These are phyloP conservation scores for Myxozyma monticola DNA, from an alignment of 805 yeast species.

Conservation along the genomic window DNA sequence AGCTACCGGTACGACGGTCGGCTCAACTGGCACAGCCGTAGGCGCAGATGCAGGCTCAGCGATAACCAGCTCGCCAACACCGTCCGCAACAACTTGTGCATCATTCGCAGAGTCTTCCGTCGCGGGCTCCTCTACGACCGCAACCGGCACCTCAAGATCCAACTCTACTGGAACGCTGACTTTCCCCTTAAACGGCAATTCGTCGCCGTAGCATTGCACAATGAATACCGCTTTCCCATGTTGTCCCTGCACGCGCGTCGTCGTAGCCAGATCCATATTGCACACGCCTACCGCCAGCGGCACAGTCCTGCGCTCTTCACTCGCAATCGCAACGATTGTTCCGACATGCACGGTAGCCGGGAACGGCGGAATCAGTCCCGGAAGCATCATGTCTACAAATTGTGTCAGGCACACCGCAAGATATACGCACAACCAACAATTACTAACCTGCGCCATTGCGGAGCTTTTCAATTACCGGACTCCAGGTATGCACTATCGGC, in stretches of 20 bases:
- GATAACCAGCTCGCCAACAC: neutral
- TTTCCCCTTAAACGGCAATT: conserved; percentile 50
- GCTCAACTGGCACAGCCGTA: too few relatives aligned
- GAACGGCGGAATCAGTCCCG: conserved; percentile 55
- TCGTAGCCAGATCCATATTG: conserved; percentile 47
- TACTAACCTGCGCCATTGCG: conserved; percentile 77
- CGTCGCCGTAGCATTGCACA: conserved; percentile 68
- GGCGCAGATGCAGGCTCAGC: neutral
- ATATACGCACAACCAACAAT: conserved; percentile 36
- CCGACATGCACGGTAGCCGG: conserved; percentile 53
- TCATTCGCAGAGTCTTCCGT: neutral
- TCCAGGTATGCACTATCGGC: conserved; percentile 71
- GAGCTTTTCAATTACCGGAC: conserved; percentile 68
- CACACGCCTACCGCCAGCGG: conserved; percentile 73
- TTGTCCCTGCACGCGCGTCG: conserved; percentile 47
- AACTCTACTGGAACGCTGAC: conserved; percentile 46
- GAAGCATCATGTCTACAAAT: conserved; percentile 48
- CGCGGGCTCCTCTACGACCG: conserved; percentile 8
- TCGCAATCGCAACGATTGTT: conserved; percentile 68
- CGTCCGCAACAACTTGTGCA: conserved; percentile 5
- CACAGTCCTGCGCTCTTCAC: conserved; percentile 58
- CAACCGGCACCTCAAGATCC: conserved; percentile 31
- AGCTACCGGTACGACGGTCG: neutral
- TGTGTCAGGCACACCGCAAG: neutral
- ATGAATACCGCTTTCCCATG: conserved; percentile 79